Percentiles rank a stretch among this genome's conserved stretches.
Evolutionary conservation across 768 basidiomycete species (phyloP).

Genomic region (Lentinus brumalis): DNA sequence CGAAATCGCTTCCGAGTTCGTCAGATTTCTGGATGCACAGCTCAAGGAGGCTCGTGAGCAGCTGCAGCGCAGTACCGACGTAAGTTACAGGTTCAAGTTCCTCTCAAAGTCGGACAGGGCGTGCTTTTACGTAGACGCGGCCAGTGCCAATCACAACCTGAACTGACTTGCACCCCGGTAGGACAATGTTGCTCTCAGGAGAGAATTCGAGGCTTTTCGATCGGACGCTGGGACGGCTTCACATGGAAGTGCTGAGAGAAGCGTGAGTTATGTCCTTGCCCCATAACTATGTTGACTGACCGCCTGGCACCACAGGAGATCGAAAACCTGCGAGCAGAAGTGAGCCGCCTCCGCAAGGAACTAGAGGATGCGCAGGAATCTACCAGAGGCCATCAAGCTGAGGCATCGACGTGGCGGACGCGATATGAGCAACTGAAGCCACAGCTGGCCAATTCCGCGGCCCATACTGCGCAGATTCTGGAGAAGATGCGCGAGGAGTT

Average conservation of each 20-base stretch:
- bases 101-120: too few species aligned
- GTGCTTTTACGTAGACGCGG: too few species aligned
- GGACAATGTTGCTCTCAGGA: neutral
- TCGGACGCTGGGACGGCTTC: neutral
- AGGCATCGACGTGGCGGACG: neutral
- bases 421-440: neutral
- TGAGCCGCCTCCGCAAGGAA: neutral
- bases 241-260: neutral
- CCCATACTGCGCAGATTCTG: neutral
- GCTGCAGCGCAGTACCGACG: neutral
- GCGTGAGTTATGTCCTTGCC: neutral
- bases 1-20: slow-evolving; percentile 9
- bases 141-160: too few species aligned
- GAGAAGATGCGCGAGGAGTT: neutral
- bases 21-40: slow-evolving; percentile 10
- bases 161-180: neutral
- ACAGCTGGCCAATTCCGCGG: neutral
- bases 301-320: neutral
- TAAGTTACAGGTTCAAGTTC: neutral
- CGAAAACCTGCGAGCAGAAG: neutral
- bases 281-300: neutral
- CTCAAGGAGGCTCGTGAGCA: slow-evolving; percentile 9
- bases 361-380: neutral
- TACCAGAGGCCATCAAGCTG: neutral
- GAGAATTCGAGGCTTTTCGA: neutral